Base-by-base conservation (phyloP, 208 protist species). In the Trypanosoma rangeli region DNA sequence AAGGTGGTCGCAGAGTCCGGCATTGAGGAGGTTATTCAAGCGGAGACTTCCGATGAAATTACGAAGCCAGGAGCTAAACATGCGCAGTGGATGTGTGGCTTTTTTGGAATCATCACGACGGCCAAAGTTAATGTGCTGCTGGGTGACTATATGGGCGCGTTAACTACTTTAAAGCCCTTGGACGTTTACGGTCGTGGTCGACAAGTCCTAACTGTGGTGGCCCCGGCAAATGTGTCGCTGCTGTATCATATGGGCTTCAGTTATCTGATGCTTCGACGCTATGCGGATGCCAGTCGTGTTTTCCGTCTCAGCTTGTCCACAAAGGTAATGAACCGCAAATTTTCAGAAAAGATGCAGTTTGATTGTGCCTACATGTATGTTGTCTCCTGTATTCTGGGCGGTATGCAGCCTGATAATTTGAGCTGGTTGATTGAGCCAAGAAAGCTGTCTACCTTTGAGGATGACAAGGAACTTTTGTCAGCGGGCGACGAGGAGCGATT, bases 191-290 rank as follows among this genome's bases (percentile, higher is more conserved):
- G 83, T 65, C 78, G 72, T 60, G 87, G 88, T 63, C 73, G 74
- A 60, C 59, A 59, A n/a, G 80, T 93, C 60, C 75, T 94, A 46
- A 71, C 84, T 60, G 77, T 79, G 31, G 85, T 94, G 26, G 69
- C 73, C n/a, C 87, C 87, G 3, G 87, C 88, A 37, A 76, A 86
- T 67, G 83, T 94, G 20, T 94, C 92, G 37, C 68, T 96, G 20
- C 75, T 92, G 52, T 96, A 93, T 75, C 76, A 93, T 74, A 73
- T 96, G 67, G 92, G 92, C 56, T 94, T 96, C 82, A 89, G 89
- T 77, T 96, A 96, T 74, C 80, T 96, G 22, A 96, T 94, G 92
- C 82, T 96, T 63, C 88, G 85, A 68, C 92, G 92, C 74, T 96
- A 94, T 75, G 85, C 89, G 44, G 92, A 96, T 70, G 88, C 92